These are phyloP conservation scores for Eucalyptus sp. DNA, from an alignment of 345 rosid species.

Conservation along the genomic window DNA sequence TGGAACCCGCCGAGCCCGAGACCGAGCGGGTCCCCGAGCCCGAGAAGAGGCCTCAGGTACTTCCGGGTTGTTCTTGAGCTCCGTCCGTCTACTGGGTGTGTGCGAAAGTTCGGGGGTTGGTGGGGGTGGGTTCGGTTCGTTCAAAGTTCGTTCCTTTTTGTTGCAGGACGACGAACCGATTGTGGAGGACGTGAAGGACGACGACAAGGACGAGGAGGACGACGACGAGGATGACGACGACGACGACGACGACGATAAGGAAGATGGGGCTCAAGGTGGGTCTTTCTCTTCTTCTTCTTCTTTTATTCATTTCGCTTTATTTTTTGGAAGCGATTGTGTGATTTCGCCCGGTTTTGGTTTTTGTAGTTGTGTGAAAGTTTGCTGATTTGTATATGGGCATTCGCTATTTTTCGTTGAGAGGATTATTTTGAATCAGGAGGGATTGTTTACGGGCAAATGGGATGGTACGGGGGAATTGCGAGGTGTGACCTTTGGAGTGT, in stretches of 20 bases:
- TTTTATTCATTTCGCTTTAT: neutral
- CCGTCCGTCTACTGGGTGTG: neutral
- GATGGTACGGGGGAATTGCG: neutral
- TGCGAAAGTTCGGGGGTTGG: neutral
- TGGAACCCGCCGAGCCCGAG: constrained; percentile 25
- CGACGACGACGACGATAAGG: constrained; percentile 54
- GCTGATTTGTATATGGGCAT: neutral
- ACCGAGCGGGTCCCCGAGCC: constrained; percentile 4
- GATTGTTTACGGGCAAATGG: neutral
- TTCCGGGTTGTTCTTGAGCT: neutral
- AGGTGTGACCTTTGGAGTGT: neutral
- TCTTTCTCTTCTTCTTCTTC: neutral
- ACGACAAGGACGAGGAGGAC: constrained; percentile 42
- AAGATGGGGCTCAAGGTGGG: constrained; percentile 46
- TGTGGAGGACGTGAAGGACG: constrained; percentile 73
- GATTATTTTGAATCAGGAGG: neutral
- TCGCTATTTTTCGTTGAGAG: neutral
- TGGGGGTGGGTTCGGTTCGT: neutral
- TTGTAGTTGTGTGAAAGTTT: neutral
- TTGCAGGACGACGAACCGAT: constrained; percentile 38
- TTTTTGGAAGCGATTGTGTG: neutral
- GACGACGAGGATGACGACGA: constrained; percentile 77
- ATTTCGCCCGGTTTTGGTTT: neutral
- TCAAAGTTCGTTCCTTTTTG: neutral
- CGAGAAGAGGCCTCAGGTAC: constrained; percentile 18